These are phyloP conservation scores for Ploettnerulaceae sp. DNA, from an alignment of 2,329 filamentous ascomycete species.

Conservation along the genomic window DNA sequence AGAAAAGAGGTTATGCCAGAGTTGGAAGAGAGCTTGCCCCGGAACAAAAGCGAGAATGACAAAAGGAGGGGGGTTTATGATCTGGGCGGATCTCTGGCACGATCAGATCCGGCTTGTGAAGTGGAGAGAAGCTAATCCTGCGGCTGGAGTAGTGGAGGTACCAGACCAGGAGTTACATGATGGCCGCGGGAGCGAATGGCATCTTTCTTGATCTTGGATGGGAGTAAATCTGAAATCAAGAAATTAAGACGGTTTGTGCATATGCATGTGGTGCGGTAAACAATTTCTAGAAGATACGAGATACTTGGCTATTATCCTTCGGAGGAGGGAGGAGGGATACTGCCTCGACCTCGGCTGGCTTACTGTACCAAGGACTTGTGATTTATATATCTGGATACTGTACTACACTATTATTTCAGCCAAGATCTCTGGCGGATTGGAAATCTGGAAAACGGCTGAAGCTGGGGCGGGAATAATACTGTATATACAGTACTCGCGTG, in stretches of 20 bases:
- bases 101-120: constrained; percentile 1
- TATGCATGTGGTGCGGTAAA: constrained; percentile 4
- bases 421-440: constrained; percentile 17
- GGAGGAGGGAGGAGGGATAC: background rate
- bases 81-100: constrained; percentile 7
- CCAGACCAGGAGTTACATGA: background rate
- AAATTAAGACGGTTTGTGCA: constrained; percentile 8
- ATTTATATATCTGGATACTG: constrained; percentile 14
- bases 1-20: too few species aligned
- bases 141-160: constrained; percentile 5
- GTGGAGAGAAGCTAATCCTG: constrained; percentile 2
- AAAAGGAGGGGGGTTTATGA: too few species aligned
- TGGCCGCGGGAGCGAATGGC: background rate
- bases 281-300: constrained; percentile 1
- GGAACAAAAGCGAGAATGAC: background rate
- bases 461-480: constrained; percentile 14
- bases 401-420: constrained; percentile 5
- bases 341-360: background rate
- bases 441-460: constrained; percentile 15
- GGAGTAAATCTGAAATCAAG: constrained; percentile 1
- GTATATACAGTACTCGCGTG: too few species aligned
- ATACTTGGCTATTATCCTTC: background rate
- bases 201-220: constrained; percentile 9
- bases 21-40: background rate
- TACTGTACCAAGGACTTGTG: constrained; percentile 1